These are phyloP conservation scores for Beauveria brongniartii DNA, from an alignment of 2,329 filamentous ascomycete species.

Conservation along the genomic window DNA sequence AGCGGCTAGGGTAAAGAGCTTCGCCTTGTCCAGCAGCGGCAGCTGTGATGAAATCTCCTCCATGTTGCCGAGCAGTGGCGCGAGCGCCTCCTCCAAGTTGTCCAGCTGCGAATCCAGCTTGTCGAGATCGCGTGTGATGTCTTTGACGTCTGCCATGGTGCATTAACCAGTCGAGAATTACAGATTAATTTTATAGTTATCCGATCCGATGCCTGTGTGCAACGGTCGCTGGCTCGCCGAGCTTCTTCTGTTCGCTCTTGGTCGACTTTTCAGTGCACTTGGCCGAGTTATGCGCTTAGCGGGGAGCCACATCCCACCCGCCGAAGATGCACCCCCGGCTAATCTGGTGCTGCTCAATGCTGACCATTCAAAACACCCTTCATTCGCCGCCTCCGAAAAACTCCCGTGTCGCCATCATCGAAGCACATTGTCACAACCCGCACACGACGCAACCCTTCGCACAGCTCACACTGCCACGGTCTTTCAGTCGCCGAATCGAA, in stretches of 20 bases:
- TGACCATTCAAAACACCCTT: constrained; percentile 3
- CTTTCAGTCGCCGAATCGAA: not conserved
- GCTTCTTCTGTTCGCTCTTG: not conserved
- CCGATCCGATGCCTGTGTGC: not conserved
- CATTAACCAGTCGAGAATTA: not conserved
- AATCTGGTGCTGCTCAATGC: not conserved
- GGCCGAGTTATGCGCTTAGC: constrained; percentile 9
- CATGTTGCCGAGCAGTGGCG: constrained; percentile 64
- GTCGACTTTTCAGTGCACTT: constrained; percentile 5
- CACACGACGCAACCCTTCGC: not conserved
- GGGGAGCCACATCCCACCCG: not conserved
- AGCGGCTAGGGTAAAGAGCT: constrained; percentile 79
- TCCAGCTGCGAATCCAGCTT: constrained; percentile 73
- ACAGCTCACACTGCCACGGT: not conserved
- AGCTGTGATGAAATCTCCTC: constrained; percentile 65
- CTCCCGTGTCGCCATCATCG: not conserved
- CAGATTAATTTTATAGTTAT: not conserved
- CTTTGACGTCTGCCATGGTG: constrained; percentile 35
- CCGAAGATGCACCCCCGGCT: not conserved
- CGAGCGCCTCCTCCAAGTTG: constrained; percentile 63
- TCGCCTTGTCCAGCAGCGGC: constrained; percentile 89
- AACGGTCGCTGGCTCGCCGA: not conserved
- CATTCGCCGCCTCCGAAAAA: constrained; percentile 8
- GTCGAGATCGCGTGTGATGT: constrained; percentile 61
- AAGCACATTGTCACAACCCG: not conserved